phyloP scores from a whole-genome alignment of 1,284 basidiomycete genomes.

The Ustilago crameri region DNA sequence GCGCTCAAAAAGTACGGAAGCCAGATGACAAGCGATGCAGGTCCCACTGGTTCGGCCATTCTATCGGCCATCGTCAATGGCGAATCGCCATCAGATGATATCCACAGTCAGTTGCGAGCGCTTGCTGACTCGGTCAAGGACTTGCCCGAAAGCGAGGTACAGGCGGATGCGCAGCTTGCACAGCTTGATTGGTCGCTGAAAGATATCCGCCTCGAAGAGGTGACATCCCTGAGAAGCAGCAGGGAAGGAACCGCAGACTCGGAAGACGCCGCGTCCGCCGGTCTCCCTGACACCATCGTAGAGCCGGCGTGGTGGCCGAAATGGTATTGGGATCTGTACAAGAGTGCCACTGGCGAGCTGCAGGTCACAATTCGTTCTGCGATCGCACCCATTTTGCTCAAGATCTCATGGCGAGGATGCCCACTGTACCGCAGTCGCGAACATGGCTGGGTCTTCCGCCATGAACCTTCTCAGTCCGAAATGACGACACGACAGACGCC shows the following conservation, averaged over 20 bases:
- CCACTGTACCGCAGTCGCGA: conserved; percentile 87
- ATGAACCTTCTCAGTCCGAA: conserved; percentile 21
- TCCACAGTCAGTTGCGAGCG: conserved; percentile 15
- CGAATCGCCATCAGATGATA: conserved; percentile 19
- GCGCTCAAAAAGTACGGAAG: conserved; percentile 36
- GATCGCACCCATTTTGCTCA: conserved; percentile 84
- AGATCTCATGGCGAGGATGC: conserved; percentile 85
- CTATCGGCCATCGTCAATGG: conserved; percentile 31
- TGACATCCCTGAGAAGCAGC: conserved; percentile 22
- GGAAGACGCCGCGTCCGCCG: conserved; percentile 1
- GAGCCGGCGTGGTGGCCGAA: conserved; percentile 75
- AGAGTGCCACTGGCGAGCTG: conserved; percentile 70
- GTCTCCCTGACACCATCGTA: conserved; percentile 7
- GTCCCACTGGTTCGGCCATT: conserved; percentile 23
- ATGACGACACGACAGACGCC: conserved; percentile 50
- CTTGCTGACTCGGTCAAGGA: conserved; percentile 40
- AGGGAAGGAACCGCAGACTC: conserved; percentile 1
- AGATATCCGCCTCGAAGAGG: conserved; percentile 33
- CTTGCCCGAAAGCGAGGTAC: conserved; percentile 11
- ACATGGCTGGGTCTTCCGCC: conserved; percentile 85
- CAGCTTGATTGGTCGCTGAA: conserved; percentile 59
- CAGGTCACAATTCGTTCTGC: conserved; percentile 88
- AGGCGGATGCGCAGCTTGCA: conserved; percentile 38
- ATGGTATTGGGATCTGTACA: conserved; percentile 92
- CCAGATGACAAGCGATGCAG: conserved; percentile 34